Evolutionary conservation across 345 rosid species (phyloP), one percentile per base, ranked within the genome.

Genomic region (Aquilaria malaccensis): DNA sequence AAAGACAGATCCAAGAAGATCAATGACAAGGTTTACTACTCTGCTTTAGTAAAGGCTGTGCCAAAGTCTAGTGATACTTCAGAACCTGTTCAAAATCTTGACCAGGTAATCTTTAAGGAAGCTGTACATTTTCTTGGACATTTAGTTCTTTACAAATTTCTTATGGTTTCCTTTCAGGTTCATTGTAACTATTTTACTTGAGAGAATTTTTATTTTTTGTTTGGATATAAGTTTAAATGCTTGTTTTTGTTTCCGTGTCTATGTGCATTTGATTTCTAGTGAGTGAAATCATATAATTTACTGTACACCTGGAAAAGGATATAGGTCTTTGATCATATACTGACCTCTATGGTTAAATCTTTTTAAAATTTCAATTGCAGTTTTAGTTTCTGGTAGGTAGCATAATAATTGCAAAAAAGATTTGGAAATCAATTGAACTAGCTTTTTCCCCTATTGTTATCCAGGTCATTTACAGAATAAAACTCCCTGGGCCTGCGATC

Each of bases 401-500:
- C 7, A 37, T 37, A 4, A 37, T 37, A 4, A 5, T 9, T 37
- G 43, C 43, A 37, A 4, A 37, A 9, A 9, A 37, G 43, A 37
- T 37, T 37, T 37, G 7, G 43, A 37, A 37, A 37, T 37, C 7
- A 37, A 9, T 37, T 5, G 5, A 37, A 37, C 43, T 37, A 37
- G 43, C 43, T 9, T 37, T 37, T 37, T 37, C 5, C 7, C 43
- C 43, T 37, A 37, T 37, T 70, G 68, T 58, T 48, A 22, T 50
- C n/a, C 83, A 95, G 99, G 94, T 88, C 71, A 85, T 95, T 68
- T 95, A 95, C 75, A 75, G 87, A 65, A 95, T 95, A 57, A 86
- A 74, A 73, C 98, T 95, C 75, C 99, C 99, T 2, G 99, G 99
- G 66, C 88, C 88, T 76, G 91, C 99, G 54, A 95, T 86, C 58